Base-by-base conservation (phyloP, 2,329 filamentous ascomycete species). In the Neurospora sp. region DNA sequence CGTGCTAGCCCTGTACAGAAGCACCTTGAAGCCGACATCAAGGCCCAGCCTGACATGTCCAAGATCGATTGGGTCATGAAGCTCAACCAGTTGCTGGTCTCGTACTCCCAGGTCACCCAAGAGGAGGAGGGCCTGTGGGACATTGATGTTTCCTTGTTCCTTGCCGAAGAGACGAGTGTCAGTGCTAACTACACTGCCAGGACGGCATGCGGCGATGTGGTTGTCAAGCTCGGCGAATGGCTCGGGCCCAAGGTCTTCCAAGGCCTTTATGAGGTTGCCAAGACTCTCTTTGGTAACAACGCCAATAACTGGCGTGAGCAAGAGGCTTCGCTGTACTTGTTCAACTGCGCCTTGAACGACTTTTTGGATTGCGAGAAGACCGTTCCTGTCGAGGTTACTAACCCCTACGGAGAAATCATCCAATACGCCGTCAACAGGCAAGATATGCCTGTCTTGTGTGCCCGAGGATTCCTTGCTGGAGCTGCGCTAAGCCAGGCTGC, bases 121-220 rank as follows among this genome's bases (percentile, higher is more conserved):
- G 96, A 99, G 79, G 96, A 98, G 77, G 93, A 97, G 81, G 93
- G 92, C 8, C 82, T 99, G 10, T 99, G 96, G 96, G 93, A 97
- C 75, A 93, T 97, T 73, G 96, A 99, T 79, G 91, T 96, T 74
- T 98, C 97, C 71, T 87, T 99, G 2, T 99, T 96, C 80, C 85
- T 99, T 66, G 95, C 93, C 0, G 96, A 99, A 80, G 95, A 98
- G 81, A 95, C 93, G 1, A 95, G 93, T 2, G 91, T 97, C 19
- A 97, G 93, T 13, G 92, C 94, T 39, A 98, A 98, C 79, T 99
- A 98, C 81, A 97, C 96, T 0, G 92, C 96, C 15, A 89, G 96
- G 74, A 97, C 93, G 19, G 96, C 95, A 52, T 96, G 93, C 73
- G 94, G 93, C 67, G 96, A 98, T 78, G 83, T 99, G 67, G 86